phyloP scores from a whole-genome alignment of 257 asterid species.

The Nicotiana otophora region DNA sequence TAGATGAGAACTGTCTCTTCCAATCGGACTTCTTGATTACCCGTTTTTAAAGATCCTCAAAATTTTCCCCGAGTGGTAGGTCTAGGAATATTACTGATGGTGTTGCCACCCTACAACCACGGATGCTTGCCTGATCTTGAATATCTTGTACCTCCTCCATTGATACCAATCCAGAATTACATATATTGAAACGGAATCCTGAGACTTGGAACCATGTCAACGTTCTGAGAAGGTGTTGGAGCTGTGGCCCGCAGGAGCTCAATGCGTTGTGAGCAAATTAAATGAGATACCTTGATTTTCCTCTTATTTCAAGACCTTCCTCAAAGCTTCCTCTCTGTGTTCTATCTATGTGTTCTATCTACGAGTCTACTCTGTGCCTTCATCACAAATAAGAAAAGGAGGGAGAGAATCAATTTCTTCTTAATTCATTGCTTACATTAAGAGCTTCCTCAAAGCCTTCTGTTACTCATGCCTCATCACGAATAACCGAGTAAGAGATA shows the following conservation, averaged over 20 bases:
- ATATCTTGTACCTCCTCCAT: background rate
- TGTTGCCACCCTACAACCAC: background rate
- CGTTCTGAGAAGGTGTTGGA: background rate
- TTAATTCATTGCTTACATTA: too few species aligned
- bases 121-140: background rate
- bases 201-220: background rate
- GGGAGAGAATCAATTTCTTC: too few species aligned
- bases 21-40: background rate
- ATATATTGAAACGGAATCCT: too few species aligned
- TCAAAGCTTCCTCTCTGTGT: too few species aligned
- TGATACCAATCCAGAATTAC: background rate
- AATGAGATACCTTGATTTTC: background rate
- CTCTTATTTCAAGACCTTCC: too few species aligned
- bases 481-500: too few species aligned
- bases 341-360: too few species aligned
- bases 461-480: too few species aligned
- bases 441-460: too few species aligned
- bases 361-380: background rate
- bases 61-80: background rate
- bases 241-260: background rate
- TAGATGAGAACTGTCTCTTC: background rate
- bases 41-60: background rate
- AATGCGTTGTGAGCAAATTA: background rate
- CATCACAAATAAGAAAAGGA: background rate
- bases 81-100: background rate